A percentile compares a stretch with the other conserved stretches of the same genome.
phyloP scores from a whole-genome alignment of 345 rosid genomes.

The Erysimum cheiranthoides region DNA sequence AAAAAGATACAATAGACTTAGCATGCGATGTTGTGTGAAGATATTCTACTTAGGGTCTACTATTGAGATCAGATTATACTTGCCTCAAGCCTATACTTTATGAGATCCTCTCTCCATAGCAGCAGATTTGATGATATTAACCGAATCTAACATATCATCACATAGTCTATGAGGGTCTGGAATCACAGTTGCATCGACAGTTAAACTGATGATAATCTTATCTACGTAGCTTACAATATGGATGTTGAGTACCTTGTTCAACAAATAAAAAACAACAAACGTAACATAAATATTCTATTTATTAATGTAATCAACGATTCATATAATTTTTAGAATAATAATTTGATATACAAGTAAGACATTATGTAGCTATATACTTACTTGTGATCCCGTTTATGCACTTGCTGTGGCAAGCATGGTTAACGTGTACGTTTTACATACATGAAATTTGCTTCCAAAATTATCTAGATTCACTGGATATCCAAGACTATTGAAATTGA shows the following conservation, averaged over 20 bases:
- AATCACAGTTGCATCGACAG: constrained; percentile 61
- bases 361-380: neutral
- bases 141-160: constrained; percentile 56
- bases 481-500: no score
- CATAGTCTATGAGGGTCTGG: constrained; percentile 64
- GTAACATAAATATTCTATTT: neutral
- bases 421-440: no score
- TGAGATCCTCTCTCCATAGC: constrained; percentile 3
- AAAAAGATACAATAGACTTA: neutral
- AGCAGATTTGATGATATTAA: constrained; percentile 50
- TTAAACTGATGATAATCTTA: constrained; percentile 58
- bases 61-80: neutral
- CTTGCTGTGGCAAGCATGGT: constrained; percentile 57
- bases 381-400: constrained; percentile 57
- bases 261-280: constrained; percentile 46
- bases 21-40: neutral
- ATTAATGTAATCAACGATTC: neutral
- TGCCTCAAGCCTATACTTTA: neutral
- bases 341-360: no score
- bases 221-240: constrained; percentile 67
- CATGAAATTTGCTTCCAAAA: no score
- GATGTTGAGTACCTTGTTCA: constrained; percentile 66
- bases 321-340: no score
- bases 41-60: neutral
- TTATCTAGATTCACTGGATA: no score